Conservation (phyloP, 306 rosid genomes). For the Rosa persica region DNA sequence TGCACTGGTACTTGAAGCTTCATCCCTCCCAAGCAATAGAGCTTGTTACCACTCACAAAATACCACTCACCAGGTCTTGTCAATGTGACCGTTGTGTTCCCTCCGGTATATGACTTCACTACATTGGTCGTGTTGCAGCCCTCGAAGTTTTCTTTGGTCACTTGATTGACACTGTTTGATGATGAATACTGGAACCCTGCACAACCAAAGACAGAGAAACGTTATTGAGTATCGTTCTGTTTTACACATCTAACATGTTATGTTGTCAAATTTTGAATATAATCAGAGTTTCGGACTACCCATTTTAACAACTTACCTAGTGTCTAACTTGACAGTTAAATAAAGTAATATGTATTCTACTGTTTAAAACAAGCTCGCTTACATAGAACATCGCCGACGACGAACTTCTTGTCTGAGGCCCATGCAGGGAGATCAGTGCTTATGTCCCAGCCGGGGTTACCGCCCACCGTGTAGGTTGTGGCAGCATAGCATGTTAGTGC, state of each 20-base stretch:
- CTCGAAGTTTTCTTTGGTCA: slow-evolving; percentile 48
- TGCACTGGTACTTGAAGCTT: slow-evolving; percentile 57
- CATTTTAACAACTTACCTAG: too few species aligned
- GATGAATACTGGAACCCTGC: slow-evolving; percentile 84
- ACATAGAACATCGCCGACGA: slow-evolving; percentile 67
- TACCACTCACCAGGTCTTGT: slow-evolving; percentile 59
- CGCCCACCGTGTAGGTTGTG: slow-evolving; percentile 72
- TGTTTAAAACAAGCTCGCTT: slow-evolving; percentile 13
- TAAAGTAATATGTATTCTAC: background rate
- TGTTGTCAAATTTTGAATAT: background rate
- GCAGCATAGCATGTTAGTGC: slow-evolving; percentile 47
- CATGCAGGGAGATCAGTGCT: slow-evolving; percentile 75
- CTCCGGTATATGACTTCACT: slow-evolving; percentile 43
- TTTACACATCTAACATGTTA: background rate
- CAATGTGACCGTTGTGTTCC: slow-evolving; percentile 70
- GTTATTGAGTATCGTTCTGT: background rate
- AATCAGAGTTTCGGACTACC: background rate
- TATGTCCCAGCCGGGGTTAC: slow-evolving; percentile 86
- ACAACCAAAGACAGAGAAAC: background rate
- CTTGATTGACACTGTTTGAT: slow-evolving; percentile 52
- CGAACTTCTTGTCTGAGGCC: slow-evolving; percentile 55
- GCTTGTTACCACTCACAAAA: slow-evolving; percentile 65
- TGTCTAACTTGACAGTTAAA: background rate
- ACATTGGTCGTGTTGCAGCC: slow-evolving; percentile 67
- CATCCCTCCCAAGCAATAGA: slow-evolving; percentile 89